Evolutionary conservation across 345 rosid genomes (phyloP).

Genomic region (Raphanus sativus): DNA sequence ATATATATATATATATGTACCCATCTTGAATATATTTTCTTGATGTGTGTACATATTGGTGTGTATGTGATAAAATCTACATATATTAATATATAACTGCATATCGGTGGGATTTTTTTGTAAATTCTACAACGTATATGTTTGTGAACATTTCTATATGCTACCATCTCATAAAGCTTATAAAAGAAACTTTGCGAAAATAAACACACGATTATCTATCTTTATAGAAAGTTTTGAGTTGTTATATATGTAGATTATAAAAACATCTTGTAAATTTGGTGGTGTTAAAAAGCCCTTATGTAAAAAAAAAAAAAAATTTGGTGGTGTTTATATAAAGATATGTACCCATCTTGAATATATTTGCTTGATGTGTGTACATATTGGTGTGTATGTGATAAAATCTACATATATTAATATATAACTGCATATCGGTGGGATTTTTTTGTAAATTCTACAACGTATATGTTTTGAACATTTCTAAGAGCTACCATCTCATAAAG

Average conservation of each 20-base stretch:
- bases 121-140: conserved; percentile 3
- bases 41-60: conserved; percentile 6
- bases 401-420: conserved; percentile 11
- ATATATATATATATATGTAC: conserved; percentile 11
- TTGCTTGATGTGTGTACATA: conserved; percentile 8
- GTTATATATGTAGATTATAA: neutral
- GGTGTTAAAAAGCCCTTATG: too few relatives aligned
- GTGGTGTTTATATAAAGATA: too few relatives aligned
- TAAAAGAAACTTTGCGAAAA: neutral
- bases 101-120: conserved; percentile 28
- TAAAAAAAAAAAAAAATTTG: too few relatives aligned
- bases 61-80: conserved; percentile 11
- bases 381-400: conserved; percentile 7
- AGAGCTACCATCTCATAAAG: conserved; percentile 5
- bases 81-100: conserved; percentile 6
- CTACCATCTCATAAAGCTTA: conserved; percentile 14
- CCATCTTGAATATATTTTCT: conserved; percentile 24
- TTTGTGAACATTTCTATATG: conserved; percentile 6
- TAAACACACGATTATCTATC: neutral
- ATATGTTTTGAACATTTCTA: conserved; percentile 6
- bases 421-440: conserved; percentile 24
- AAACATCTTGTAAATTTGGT: too few relatives aligned
- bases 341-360: conserved; percentile 25
- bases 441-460: conserved; percentile 11
- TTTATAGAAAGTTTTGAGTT: neutral